Conservation (phyloP, 1,139 yeast genomes). For the Ogataea hybrid region DNA sequence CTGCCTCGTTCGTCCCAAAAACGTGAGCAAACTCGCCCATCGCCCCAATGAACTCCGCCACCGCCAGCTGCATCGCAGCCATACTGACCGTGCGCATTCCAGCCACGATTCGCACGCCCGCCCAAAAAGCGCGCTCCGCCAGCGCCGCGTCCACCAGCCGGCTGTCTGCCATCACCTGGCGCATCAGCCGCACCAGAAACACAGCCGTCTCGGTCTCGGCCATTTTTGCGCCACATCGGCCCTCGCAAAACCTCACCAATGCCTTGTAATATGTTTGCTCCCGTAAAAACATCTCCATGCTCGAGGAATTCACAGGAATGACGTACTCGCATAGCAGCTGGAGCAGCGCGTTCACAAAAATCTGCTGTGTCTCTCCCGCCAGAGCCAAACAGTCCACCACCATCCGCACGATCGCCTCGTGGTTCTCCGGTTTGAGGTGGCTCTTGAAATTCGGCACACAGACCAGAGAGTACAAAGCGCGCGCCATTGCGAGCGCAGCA, state of each 20-base stretch:
- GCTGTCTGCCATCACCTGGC: constrained; percentile 1
- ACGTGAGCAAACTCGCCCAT: background rate
- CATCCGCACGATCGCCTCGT: constrained; percentile 33
- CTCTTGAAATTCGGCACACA: constrained; percentile 38
- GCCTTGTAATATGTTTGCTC: background rate
- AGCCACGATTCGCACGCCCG: constrained; percentile 2
- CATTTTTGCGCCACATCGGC: background rate
- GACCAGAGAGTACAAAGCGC: constrained; percentile 34
- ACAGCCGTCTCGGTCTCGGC: background rate
- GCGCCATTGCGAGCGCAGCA: constrained; percentile 37
- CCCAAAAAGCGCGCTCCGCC: background rate
- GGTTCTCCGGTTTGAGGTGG: constrained; percentile 38
- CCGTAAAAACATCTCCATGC: constrained; percentile 4
- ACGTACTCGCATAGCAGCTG: constrained; percentile 1
- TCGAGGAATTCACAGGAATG: constrained; percentile 1
- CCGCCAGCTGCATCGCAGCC: background rate
- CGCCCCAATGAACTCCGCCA: background rate
- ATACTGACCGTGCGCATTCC: constrained; percentile 3
- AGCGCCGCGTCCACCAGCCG: background rate
- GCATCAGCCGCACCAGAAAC: background rate
- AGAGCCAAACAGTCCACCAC: constrained; percentile 28
- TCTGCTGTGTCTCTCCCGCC: constrained; percentile 8
- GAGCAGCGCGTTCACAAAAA: constrained; percentile 1
- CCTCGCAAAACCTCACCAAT: background rate
- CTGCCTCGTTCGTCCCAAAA: background rate